These are phyloP conservation scores for Penicilliopsis zonata DNA, from an alignment of 495 filamentous ascomycete species.

Conservation along the genomic window DNA sequence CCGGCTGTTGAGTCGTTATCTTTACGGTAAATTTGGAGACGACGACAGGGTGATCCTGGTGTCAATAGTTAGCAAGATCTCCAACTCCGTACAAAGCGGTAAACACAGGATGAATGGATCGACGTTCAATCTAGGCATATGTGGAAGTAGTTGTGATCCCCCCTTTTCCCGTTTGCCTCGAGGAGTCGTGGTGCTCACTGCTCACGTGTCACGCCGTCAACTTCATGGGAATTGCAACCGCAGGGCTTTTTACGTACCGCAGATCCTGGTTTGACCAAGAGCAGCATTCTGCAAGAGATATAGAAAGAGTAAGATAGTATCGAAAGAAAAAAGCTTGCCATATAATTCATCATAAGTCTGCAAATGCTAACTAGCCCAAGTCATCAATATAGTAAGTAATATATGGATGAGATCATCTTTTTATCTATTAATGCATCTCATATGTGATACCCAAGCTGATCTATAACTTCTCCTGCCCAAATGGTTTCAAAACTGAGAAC, in stretches of 20 bases:
- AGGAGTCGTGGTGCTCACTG: constrained; percentile 1
- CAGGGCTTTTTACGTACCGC: constrained; percentile 14
- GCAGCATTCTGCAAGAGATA: constrained; percentile 25
- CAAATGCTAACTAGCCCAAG: too few species aligned
- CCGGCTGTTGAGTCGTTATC: constrained; percentile 3
- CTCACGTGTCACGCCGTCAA: not conserved
- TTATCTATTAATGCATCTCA: too few species aligned
- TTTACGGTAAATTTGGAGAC: constrained; percentile 3
- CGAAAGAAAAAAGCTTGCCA: not conserved
- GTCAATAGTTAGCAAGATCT: constrained; percentile 1
- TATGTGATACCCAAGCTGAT: too few species aligned
- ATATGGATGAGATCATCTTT: too few species aligned
- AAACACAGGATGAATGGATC: not conserved
- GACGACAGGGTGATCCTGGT: constrained; percentile 7
- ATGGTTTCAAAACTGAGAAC: too few species aligned
- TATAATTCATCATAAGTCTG: not conserved
- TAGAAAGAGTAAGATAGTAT: not conserved
- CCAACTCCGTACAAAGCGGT: not conserved
- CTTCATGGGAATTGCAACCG: not conserved
- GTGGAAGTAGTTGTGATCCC: constrained; percentile 6
- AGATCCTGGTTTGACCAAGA: constrained; percentile 23
- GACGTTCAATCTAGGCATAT: constrained; percentile 2
- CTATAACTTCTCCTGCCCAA: too few species aligned
- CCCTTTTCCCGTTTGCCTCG: constrained; percentile 5
- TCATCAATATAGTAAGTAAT: too few species aligned